phyloP scores from a whole-genome alignment of 306 rosid species.

The Lathyrus aphaca region DNA sequence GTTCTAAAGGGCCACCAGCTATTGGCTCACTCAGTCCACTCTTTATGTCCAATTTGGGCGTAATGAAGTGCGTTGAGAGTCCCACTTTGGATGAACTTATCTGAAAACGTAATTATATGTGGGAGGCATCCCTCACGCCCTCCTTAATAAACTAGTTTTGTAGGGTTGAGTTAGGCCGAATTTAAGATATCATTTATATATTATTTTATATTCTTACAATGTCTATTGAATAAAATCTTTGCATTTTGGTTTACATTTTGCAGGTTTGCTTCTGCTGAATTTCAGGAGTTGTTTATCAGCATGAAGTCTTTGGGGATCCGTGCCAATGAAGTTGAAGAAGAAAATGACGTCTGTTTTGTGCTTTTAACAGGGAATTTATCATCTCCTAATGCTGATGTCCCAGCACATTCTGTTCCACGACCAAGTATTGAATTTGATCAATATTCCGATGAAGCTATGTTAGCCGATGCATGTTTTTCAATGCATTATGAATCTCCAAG shows the following conservation, averaged over 20 bases:
- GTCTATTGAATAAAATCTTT: slow-evolving; percentile 3
- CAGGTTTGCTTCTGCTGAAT: slow-evolving; percentile 59
- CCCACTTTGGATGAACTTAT: background rate
- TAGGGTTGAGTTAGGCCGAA: background rate
- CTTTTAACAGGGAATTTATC: slow-evolving; percentile 55
- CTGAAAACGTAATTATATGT: background rate
- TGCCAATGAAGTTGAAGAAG: slow-evolving; percentile 52
- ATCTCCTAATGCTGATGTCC: slow-evolving; percentile 43
- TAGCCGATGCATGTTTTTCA: slow-evolving; percentile 55
- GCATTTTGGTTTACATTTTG: slow-evolving; percentile 37
- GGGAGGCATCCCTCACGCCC: background rate
- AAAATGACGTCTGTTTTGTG: slow-evolving; percentile 52
- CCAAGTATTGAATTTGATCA: slow-evolving; percentile 45
- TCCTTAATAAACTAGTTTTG: background rate
- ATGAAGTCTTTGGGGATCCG: slow-evolving; percentile 53
- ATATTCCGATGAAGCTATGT: slow-evolving; percentile 40
- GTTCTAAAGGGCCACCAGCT: background rate
- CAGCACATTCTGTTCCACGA: slow-evolving; percentile 46
- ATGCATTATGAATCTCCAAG: slow-evolving; percentile 57
- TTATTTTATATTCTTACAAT: background rate
- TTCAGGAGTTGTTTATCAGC: slow-evolving; percentile 57
- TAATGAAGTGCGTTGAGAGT: background rate
- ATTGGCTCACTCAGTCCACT: background rate
- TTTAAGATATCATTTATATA: background rate
- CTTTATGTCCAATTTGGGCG: background rate